Conservation (phyloP, 2,329 filamentous ascomycete genomes). For the Monosporascus sp. region DNA sequence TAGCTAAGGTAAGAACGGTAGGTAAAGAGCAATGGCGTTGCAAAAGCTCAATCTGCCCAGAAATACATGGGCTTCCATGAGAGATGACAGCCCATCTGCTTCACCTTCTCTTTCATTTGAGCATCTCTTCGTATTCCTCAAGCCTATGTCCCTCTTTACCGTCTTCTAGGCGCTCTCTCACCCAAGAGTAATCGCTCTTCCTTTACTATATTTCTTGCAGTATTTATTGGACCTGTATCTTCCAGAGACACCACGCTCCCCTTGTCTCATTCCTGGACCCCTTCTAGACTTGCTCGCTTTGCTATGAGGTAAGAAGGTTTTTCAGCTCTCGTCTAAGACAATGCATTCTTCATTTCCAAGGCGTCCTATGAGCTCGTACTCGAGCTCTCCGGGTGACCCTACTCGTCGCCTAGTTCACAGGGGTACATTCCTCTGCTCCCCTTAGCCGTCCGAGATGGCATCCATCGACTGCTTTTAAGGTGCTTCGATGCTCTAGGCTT, state of each 20-base stretch:
- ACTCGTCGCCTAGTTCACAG: slow-evolving; percentile 16
- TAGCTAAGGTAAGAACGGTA: neutral
- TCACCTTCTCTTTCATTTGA: neutral
- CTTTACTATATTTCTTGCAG: neutral
- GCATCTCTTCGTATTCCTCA: neutral
- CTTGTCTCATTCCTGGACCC: slow-evolving; percentile 16
- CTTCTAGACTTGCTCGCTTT: slow-evolving; percentile 11
- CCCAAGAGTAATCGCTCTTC: neutral
- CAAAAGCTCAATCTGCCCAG: neutral
- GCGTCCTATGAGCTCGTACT: slow-evolving; percentile 9
- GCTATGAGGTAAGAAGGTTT: slow-evolving; percentile 15
- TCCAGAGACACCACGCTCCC: neutral
- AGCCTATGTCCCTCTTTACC: neutral
- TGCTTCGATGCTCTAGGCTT: neutral
- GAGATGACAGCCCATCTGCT: neutral
- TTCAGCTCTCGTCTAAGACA: slow-evolving; percentile 18
- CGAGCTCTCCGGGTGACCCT: slow-evolving; percentile 8
- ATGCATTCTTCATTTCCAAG: slow-evolving; percentile 17
- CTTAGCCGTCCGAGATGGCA: neutral
- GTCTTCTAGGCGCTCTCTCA: neutral
- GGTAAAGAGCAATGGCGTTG: neutral
- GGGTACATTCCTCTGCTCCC: neutral
- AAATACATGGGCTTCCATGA: neutral
- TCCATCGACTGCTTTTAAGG: neutral
- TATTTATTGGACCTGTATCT: neutral